A percentile compares a stretch with the other conserved stretches of the same genome.
phyloP scores from a whole-genome alignment of 148 eudicot genomes.

The Silene conica region DNA sequence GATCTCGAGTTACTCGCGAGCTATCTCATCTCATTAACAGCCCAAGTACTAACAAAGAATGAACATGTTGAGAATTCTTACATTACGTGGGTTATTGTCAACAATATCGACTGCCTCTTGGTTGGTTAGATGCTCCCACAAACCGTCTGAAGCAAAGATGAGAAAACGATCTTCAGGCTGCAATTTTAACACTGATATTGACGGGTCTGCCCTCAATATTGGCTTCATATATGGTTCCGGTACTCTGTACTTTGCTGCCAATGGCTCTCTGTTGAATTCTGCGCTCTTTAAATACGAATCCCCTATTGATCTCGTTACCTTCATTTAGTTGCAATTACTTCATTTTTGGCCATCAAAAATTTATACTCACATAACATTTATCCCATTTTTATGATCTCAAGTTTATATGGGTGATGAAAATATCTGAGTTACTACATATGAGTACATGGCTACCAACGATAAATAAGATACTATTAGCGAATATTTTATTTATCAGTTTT shows the following conservation, averaged over 20 bases:
- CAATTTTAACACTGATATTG: slow-evolving; percentile 48
- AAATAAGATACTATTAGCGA: too few species aligned
- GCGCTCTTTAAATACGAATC: slow-evolving; percentile 75
- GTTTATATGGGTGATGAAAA: too few species aligned
- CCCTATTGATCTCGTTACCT: slow-evolving; percentile 88
- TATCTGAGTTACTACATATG: too few species aligned
- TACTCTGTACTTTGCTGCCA: slow-evolving; percentile 59
- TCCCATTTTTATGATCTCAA: too few species aligned
- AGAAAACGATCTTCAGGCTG: slow-evolving; percentile 66
- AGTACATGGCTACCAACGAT: too few species aligned
- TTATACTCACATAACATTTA: background rate
- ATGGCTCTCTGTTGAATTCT: slow-evolving; percentile 73
- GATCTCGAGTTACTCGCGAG: too few species aligned
- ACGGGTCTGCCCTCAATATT: slow-evolving; percentile 65
- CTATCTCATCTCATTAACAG: too few species aligned
- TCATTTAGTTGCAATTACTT: background rate
- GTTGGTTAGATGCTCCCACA: slow-evolving; percentile 89
- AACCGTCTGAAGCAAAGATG: slow-evolving; percentile 84
- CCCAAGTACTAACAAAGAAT: too few species aligned
- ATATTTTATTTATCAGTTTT: too few species aligned
- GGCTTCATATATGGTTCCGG: slow-evolving; percentile 48
- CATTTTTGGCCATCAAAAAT: too few species aligned
- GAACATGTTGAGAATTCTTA: slow-evolving; percentile 33
- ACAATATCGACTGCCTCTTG: slow-evolving; percentile 79
- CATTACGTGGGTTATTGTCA: slow-evolving; percentile 41